phyloP scores from a whole-genome alignment of 176 grass and related monocot genomes.

The Carex myosuroides region DNA sequence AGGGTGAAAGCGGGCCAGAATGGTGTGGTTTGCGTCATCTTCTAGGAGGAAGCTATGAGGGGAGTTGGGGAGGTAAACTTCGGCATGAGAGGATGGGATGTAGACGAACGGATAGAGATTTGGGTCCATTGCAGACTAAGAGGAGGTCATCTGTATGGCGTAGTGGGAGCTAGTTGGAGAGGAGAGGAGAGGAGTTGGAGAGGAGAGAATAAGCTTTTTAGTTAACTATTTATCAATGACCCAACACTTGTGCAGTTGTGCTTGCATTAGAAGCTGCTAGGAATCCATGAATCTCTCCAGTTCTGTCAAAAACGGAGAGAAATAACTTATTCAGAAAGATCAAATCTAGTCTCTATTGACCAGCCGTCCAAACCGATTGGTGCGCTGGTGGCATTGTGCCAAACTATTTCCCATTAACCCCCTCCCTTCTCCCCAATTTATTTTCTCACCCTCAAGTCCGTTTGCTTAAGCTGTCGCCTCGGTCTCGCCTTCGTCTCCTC shows the following conservation, averaged over 20 bases:
- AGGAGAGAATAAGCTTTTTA: too few relatives aligned
- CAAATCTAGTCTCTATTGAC: background rate
- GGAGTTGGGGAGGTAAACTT: too few relatives aligned
- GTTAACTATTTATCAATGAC: background rate
- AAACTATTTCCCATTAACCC: background rate
- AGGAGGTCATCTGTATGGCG: too few relatives aligned
- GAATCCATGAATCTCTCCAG: background rate
- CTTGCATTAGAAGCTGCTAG: background rate
- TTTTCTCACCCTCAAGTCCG: background rate
- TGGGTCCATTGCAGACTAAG: too few relatives aligned
- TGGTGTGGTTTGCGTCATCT: too few relatives aligned
- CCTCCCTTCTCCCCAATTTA: background rate
- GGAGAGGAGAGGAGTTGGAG: rapidly evolving
- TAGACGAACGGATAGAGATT: too few relatives aligned
- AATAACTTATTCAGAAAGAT: background rate
- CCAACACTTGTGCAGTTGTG: too few relatives aligned
- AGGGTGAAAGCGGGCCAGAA: too few relatives aligned
- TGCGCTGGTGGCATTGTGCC: conserved; percentile 11
- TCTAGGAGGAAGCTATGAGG: too few relatives aligned
- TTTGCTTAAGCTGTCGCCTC: background rate
- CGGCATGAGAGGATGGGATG: too few relatives aligned
- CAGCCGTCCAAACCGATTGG: background rate
- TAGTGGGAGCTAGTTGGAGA: rapidly evolving
- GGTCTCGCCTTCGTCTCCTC: background rate
- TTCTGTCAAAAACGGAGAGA: background rate